Conservation (phyloP, 805 yeast genomes). For the Pichia nakasei region DNA sequence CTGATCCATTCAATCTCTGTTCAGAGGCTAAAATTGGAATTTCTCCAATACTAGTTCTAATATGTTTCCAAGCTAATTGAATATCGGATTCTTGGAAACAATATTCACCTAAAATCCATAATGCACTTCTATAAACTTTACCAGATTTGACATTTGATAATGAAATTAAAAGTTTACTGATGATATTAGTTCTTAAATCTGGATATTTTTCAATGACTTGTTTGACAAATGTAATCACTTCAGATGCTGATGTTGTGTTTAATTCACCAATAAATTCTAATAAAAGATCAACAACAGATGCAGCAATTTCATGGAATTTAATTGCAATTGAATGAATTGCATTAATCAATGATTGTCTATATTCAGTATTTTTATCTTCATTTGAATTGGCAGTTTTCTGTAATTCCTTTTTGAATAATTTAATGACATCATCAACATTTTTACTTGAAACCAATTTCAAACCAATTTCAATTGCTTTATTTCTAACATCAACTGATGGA, state of each 20-base stretch:
- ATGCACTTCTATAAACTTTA: conserved; percentile 84
- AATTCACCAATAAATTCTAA: conserved; percentile 81
- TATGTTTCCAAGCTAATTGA: conserved; percentile 77
- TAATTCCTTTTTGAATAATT: conserved; percentile 85
- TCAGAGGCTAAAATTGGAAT: conserved; percentile 81
- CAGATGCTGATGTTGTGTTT: conserved; percentile 77
- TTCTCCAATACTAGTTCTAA: conserved; percentile 79
- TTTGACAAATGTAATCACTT: conserved; percentile 83
- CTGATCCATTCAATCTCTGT: conserved; percentile 26
- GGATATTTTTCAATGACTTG: conserved; percentile 93
- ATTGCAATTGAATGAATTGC: conserved; percentile 87
- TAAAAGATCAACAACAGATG: conserved; percentile 79
- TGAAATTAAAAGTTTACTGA: conserved; percentile 52
- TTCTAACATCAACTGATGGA: conserved; percentile 86
- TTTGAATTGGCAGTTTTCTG: conserved; percentile 59
- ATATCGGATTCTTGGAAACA: conserved; percentile 61
- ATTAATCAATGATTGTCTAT: conserved; percentile 79
- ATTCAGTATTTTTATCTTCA: conserved; percentile 77
- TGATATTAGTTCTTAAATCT: conserved; percentile 55
- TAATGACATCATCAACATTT: conserved; percentile 90
- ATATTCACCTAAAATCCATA: conserved; percentile 97
- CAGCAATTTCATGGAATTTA: conserved; percentile 82
- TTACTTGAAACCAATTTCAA: conserved; percentile 72
- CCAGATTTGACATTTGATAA: conserved; percentile 71
- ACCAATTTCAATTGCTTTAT: conserved; percentile 79